These are phyloP conservation scores for Tricholoma hemisulphureum DNA, from an alignment of 768 basidiomycete species.

Conservation along the genomic window DNA sequence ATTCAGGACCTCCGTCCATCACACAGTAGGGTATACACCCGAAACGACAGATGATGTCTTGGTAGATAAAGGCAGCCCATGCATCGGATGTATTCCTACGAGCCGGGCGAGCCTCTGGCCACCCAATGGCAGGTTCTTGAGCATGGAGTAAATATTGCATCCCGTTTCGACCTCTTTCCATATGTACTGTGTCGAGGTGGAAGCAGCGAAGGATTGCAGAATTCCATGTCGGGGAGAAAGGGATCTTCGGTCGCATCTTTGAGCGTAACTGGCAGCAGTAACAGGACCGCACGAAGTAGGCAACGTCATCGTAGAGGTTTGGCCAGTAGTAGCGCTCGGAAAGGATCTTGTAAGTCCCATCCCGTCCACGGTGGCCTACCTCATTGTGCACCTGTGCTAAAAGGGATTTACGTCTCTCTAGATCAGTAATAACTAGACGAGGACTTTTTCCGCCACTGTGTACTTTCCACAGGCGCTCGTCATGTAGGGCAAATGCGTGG, in stretches of 20 bases:
- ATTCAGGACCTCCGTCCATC: no score
- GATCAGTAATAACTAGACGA: constrained; percentile 21
- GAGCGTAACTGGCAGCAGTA: constrained; percentile 27
- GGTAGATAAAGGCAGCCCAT: constrained; percentile 21
- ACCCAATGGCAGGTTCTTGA: constrained; percentile 23
- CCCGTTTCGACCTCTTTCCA: constrained; percentile 19
- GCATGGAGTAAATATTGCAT: constrained; percentile 18
- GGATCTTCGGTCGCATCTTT: constrained; percentile 15
- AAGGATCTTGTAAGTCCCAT: constrained; percentile 20
- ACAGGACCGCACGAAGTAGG: constrained; percentile 30
- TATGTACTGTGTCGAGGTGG: constrained; percentile 29
- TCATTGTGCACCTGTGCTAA: constrained; percentile 24
- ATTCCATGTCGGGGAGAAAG: constrained; percentile 17
- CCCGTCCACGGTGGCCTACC: constrained; percentile 25
- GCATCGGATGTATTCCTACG: constrained; percentile 27
- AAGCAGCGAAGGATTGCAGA: constrained; percentile 22
- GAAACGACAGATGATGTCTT: constrained; percentile 17
- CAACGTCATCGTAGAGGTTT: constrained; percentile 26
- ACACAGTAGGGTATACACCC: constrained; percentile 11
- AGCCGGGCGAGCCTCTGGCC: constrained; percentile 27
- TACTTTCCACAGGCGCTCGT: constrained; percentile 10
- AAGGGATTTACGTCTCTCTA: constrained; percentile 6
- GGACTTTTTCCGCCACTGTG: constrained; percentile 8
- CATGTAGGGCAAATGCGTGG: constrained; percentile 10
- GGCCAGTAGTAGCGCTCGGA: constrained; percentile 33